Base-by-base conservation (phyloP, 75 land plant genomes). In the Pinus taeda region DNA sequence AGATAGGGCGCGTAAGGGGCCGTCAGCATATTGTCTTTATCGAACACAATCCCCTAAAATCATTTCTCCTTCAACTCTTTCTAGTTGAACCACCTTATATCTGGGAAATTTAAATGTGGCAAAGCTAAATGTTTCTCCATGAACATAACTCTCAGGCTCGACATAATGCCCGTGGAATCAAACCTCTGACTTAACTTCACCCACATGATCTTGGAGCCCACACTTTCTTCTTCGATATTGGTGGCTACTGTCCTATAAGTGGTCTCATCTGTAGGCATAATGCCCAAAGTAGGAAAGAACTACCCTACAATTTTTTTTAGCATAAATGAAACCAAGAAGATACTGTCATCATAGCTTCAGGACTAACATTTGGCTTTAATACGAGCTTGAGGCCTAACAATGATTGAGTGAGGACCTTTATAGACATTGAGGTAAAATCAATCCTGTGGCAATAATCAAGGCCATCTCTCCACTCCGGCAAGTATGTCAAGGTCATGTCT, bases 11-110 rank as follows among this genome's bases (percentile, higher is more conserved):
- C 87, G 81, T 94, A 95, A 75, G 99, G 99, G 11, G 86, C 90
- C 8, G 99, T 97, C 75, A 97, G 80, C 11, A 98, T 97, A 67
- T 97, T 97, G 76, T 97, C 99, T 77, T 97, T 97, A 79, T 97
- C 99, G 83, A 97, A 95, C 55, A 97, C 93, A 57, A 97, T 92
- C 12, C 98, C 99, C 45, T 84, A 71, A 67, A 97, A 94, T 1
- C 99, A 98, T 45, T 79, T 77, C 3, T 80, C 73, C 58, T 69
- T 75, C 29, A 97, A 77, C 66, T 88, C 93, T 29, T 57, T 84
- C 99, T 98, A 97, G 70, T 97, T 89, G 77, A 96, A 83, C 81
- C 77, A 86, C 77, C 95, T 75, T 65, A 95, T 85, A 70, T 95
- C 98, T 6, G 85, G 84, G 62, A 95, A 95, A 4, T 65, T 24